Base-by-base conservation (phyloP, 2,329 filamentous ascomycete species). In the Fusarium foetens region DNA sequence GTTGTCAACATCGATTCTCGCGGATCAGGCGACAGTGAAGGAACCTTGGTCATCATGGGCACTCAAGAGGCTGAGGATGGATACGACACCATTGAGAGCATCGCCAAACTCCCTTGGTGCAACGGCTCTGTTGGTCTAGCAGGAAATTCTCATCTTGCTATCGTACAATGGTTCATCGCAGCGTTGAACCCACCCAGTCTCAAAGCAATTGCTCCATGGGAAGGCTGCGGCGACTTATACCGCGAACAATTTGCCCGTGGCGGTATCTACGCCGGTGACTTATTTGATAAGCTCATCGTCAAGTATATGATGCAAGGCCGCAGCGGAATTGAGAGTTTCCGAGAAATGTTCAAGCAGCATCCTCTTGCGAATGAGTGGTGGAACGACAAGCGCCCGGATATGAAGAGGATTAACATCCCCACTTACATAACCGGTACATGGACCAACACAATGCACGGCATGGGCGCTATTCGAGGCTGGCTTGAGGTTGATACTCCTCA, bases 241-340 rank as follows among this genome's bases (percentile, higher is more conserved):
- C 64, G 64, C 0, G 64, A 67, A 0, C 64, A 67, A 12, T 67
- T 67, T 2, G 64, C 64, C 0, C 53, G 63, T 0, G 64, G 64
- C 0, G 64, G 64, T 2, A 67, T 67, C 0, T 67, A 67, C 7
- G 63, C 64, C 0, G 63, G 63, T 0, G 64, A 67, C 4, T 7
- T 67, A 0, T 67, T 67, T 4, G 64, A 67, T 0, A 61, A 67
- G 12, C 25, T 67, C 0, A 67, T 67, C 1, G 39, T 67, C 6
- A 67, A 67, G 25, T 67, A 67, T 3, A 67, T 67, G 63, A 58
- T 67, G 3, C 64, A 67, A 38, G 64, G 64, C 0, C 33, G 67
- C 9, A 42, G 6, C 0, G 64, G 63, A 0, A 61, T 67, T 0
- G 64, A 67, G n/a, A 67, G 64, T 5, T 67, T 67, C 25, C 63